Evolutionary conservation across 164 flowering plant species (phyloP), one percentile per base, ranked within the genome.

Genomic region (Kalanchoe fedtschenkoi): DNA sequence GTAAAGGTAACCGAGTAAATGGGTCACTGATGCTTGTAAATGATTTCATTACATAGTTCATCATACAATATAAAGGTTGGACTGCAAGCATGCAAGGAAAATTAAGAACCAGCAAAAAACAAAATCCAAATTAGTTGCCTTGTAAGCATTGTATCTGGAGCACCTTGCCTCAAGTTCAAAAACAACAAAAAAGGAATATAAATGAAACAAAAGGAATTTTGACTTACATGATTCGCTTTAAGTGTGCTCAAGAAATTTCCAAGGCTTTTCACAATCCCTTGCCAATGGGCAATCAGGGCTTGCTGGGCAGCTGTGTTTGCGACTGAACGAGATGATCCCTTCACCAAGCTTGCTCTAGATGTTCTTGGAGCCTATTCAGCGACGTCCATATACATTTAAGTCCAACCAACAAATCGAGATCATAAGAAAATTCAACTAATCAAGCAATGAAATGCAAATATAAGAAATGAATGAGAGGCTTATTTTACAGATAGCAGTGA

Each of bases 231-330:
- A 74, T 93, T 90, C 42, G 71, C 77, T 81, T 85, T 85, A 74
- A 93, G 71, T 30, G 95, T 93, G 67, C 73, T 76, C 76, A 93
- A 73, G 79, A 87, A 88, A 75, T 71, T 82, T 47, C 85, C 86
- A 29, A 93, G 99, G 79, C 95, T 88, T 73, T 80, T 88, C 60
- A 90, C 99, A 62, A 93, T 93, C 61, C 91, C 97, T 78, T 90
- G 99, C 99, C 99, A 93, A 69, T 93, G 99, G 64, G 93, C 97
- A 72, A 88, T 90, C 72, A 93, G 71, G 42, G 87, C 89, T 76
- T 87, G 88, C 75, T 90, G 99, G 16, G 93, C 97, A 51, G 89
- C 89, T 28, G 81, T 76, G 73, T 77, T 93, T 39, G 85, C 88
- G 44, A 82, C 77, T 16, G 92, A 84, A 24, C 96, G 91, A 17